These are phyloP conservation scores for Biscogniauxia sp. DNA, from an alignment of 2,329 filamentous ascomycete species.

Conservation along the genomic window DNA sequence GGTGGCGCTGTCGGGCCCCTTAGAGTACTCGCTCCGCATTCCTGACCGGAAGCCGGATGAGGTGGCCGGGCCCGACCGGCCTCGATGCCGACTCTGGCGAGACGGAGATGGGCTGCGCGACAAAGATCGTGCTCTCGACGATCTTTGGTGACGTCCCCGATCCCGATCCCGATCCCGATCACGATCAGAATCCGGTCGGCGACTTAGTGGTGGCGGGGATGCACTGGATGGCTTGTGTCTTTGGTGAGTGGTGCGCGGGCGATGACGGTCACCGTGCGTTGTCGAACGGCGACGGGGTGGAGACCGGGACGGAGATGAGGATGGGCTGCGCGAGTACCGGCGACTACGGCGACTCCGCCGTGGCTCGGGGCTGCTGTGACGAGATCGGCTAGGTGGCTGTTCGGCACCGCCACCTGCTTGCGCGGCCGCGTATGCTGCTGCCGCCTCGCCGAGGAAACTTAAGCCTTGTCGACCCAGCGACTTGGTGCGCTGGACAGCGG, in stretches of 20 bases:
- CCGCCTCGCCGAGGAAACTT: constrained; percentile 27
- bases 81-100: constrained; percentile 12
- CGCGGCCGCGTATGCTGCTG: constrained; percentile 28
- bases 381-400: constrained; percentile 10
- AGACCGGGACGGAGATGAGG: constrained; percentile 19
- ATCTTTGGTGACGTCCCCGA: constrained; percentile 18
- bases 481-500: constrained; percentile 26
- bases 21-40: constrained; percentile 1
- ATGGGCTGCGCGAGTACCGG: constrained; percentile 23
- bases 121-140: constrained; percentile 14
- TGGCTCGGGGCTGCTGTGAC: constrained; percentile 13
- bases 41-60: constrained; percentile 8
- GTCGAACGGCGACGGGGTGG: constrained; percentile 18
- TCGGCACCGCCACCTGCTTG: constrained; percentile 16
- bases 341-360: constrained; percentile 17
- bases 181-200: constrained; percentile 10
- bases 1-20: constrained; percentile 10
- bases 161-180: constrained; percentile 16
- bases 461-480: constrained; percentile 28
- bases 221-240: constrained; percentile 6
- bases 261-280: constrained; percentile 13
- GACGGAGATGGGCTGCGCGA: constrained; percentile 17
- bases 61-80: constrained; percentile 16
- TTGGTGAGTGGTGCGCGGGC: background rate
- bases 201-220: constrained; percentile 13